Evolutionary conservation across 176 grass and related monocot species (phyloP).

Genomic region (sorghum (Sorghum bicolor)): Sorghum_bicolor_NCBIv3 NC_012874.2:68589001-68589500

Average conservation of each 20-base stretch:
- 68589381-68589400: not conserved
- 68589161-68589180: not conserved
- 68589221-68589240: not conserved
- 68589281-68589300: too few relatives aligned
- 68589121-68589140: not conserved
- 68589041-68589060: not conserved
- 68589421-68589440: conserved; percentile 7
- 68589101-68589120: not conserved
- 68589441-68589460: not conserved
- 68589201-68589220: not conserved
- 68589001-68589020: not conserved
- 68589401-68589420: not conserved
- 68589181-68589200: not conserved
- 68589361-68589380: not conserved
- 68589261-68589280: not conserved
- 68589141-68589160: not conserved
- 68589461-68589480: conserved; percentile 5
- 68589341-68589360: not conserved
- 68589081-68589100: not conserved
- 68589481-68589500: not conserved
- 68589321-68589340: too few relatives aligned
- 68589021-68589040: not conserved
- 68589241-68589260: not conserved
- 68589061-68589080: not conserved
- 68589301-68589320: too few relatives aligned